phyloP scores from a whole-genome alignment of 2,329 filamentous ascomycete genomes.

The Chaetothyriales sp. region DNA sequence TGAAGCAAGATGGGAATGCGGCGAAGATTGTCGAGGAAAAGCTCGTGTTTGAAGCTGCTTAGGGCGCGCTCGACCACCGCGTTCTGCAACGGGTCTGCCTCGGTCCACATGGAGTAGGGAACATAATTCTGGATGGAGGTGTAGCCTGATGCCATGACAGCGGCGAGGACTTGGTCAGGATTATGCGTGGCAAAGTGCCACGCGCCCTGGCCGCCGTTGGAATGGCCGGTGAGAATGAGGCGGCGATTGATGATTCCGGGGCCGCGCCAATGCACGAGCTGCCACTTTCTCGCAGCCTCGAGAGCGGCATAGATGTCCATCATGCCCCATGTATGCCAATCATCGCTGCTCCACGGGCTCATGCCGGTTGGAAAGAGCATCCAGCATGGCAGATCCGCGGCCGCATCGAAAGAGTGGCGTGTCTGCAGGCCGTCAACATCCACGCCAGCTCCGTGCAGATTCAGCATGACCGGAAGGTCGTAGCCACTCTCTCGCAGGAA shows the following conservation, averaged over 20 bases:
- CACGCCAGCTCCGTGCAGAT: constrained; percentile 44
- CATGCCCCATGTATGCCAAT: constrained; percentile 49
- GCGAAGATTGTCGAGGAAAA: constrained; percentile 38
- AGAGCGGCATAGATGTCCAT: constrained; percentile 43
- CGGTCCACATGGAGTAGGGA: constrained; percentile 42
- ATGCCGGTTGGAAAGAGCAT: constrained; percentile 43
- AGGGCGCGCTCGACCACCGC: constrained; percentile 36
- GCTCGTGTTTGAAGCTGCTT: constrained; percentile 42
- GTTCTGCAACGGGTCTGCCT: constrained; percentile 37
- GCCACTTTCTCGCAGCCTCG: constrained; percentile 37
- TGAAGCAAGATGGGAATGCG: constrained; percentile 43
- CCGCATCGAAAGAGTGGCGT: constrained; percentile 34
- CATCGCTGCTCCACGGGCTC: constrained; percentile 46
- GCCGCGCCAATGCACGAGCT: constrained; percentile 35
- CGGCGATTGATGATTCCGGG: constrained; percentile 31
- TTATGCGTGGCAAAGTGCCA: constrained; percentile 45
- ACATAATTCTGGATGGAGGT: constrained; percentile 47
- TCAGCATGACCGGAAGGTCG: constrained; percentile 36
- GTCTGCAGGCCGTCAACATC: constrained; percentile 38
- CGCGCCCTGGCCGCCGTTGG: constrained; percentile 47
- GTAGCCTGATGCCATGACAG: constrained; percentile 45
- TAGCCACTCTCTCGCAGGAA: constrained; percentile 14
- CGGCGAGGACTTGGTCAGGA: constrained; percentile 43
- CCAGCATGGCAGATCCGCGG: constrained; percentile 42
- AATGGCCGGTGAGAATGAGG: constrained; percentile 45